Base-by-base conservation (phyloP, 2,329 filamentous ascomycete genomes). In the Aschersonia sp. region DNA sequence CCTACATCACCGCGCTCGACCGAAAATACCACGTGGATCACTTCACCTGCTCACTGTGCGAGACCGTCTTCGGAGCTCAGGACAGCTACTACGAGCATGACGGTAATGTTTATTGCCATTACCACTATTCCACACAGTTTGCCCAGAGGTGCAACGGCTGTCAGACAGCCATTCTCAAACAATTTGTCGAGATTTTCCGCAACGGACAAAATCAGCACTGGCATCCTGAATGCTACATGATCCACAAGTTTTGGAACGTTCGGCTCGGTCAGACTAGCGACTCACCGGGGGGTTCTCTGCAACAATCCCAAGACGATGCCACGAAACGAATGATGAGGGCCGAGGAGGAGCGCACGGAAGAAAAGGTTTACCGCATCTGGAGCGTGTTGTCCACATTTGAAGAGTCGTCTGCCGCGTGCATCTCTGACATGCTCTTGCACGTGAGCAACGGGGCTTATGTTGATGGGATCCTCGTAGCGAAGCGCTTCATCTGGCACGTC, bases 191-290 rank as follows among this genome's bases (percentile, higher is more conserved):
- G 65, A 97, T 98, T 52, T 98, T 89, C 67, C 83, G 92, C 56
- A 97, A 97, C 64, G 90, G 90, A 2, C 86, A 95, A 62, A 96
- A 97, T 61, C 92, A 98, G 60, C 92, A 98, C 63, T 98, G 92
- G 92, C 92, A 98, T 62, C 92, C 92, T 2, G 92, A 98, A 66
- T 98, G 92, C 66, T 98, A 98, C 67, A 98, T 98, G 92, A 98
- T 98, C 53, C 92, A 98, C 69, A 98, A 98, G 60, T 98, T 97
- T 66, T 98, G 92, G 92, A 98, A 97, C 61, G 92, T 98, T 50
- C 82, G 92, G 46, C 72, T 98, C 39, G 79, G 81, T 9, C 75
- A 80, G 30, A 72, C 76, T 9, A 73, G 75, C 41, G 72, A 80
- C 49, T 61, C 66, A 9, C 60, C 70, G 37, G 67, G 72, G 49